These are phyloP conservation scores for Aspergillus hancockii DNA, from an alignment of 495 filamentous ascomycete genomes.

Conservation along the genomic window DNA sequence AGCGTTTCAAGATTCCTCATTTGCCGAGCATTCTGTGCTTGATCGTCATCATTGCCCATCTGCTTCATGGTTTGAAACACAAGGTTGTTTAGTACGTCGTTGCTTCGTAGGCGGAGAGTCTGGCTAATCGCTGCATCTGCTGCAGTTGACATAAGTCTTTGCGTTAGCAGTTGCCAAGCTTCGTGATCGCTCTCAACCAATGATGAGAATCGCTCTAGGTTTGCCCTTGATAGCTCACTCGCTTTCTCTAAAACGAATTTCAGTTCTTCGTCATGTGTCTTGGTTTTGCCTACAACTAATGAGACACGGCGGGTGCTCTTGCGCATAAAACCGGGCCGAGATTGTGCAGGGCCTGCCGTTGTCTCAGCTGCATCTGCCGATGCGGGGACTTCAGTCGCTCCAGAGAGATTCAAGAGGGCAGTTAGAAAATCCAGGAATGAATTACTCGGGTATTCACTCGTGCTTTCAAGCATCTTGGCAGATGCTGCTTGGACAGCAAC, in stretches of 20 bases:
- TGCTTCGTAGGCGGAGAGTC: conserved; percentile 68
- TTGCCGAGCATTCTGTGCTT: conserved; percentile 57
- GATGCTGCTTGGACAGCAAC: conserved; percentile 88
- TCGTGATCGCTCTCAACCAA: conserved; percentile 58
- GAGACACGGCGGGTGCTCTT: conserved; percentile 64
- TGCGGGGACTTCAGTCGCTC: conserved; percentile 34
- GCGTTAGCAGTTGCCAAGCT: conserved; percentile 74
- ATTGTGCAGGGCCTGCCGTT: conserved; percentile 30
- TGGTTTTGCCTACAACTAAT: conserved; percentile 39
- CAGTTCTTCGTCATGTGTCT: conserved; percentile 49
- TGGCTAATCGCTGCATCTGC: conserved; percentile 53
- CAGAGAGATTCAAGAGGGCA: conserved; percentile 68
- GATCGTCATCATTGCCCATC: conserved; percentile 28
- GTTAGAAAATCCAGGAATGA: conserved; percentile 76
- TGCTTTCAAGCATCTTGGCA: conserved; percentile 84
- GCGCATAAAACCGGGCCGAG: conserved; percentile 42
- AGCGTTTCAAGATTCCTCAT: conserved; percentile 70
- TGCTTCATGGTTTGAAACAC: conserved; percentile 55
- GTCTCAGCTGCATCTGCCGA: conserved; percentile 32
- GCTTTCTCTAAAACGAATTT: conserved; percentile 81
- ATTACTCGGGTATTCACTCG: conserved; percentile 78
- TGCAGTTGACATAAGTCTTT: conserved; percentile 67
- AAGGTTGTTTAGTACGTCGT: conserved; percentile 72
- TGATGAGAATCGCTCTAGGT: conserved; percentile 71
- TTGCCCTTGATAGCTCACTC: conserved; percentile 73